Base-by-base conservation (phyloP, 768 basidiomycete species). In the Russula brevipes region DNA sequence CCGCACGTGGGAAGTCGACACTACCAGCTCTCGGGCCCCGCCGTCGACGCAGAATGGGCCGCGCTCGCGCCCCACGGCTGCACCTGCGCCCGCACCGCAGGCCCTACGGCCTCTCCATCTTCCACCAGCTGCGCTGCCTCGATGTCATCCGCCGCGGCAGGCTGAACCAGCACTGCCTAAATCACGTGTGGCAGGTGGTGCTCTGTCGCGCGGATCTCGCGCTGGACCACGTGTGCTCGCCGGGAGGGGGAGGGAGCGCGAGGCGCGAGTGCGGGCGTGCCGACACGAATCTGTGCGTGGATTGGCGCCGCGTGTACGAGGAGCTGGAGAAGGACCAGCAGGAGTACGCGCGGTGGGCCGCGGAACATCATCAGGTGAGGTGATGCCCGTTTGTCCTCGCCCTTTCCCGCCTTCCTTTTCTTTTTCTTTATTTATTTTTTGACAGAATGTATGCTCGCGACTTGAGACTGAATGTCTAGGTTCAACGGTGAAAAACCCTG, bases 121-220 rank as follows among this genome's bases (percentile, higher is more conserved):
- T 80, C 44, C 78, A 80, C 69, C 73, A 76, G 41, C 69, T 80
- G 0, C 75, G 76, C 30, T 79, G 78, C 60, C 70, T 79, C 65
- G 69, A 79, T 47, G 65, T 77, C 17, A 53, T 78, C n/a, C 73
- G 76, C 33, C 65, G 38, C 7, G 69, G 72, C 42, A 61, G 35
- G 53, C 42, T 56, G 63, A 54, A 52, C 31, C 65, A 70, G 10
- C 77, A 79, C 41, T 79, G 77, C 51, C 61, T 79, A 66, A 79
- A 78, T 59, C 78, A 79, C 39, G 61, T 79, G 17, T 68, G 73
- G 4, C 75, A 79, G 71, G 74, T 73, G 71, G 59, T 77, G 0
- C 65, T 75, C 35, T 79, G 78, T 46, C 72, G 72, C 0, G 72
- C 71, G 4, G 73, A 77, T 57, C 70, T 72, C 31, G 69, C 72